These are phyloP conservation scores for Lasiodiplodia sp. DNA, from an alignment of 2,329 filamentous ascomycete species.

Conservation along the genomic window DNA sequence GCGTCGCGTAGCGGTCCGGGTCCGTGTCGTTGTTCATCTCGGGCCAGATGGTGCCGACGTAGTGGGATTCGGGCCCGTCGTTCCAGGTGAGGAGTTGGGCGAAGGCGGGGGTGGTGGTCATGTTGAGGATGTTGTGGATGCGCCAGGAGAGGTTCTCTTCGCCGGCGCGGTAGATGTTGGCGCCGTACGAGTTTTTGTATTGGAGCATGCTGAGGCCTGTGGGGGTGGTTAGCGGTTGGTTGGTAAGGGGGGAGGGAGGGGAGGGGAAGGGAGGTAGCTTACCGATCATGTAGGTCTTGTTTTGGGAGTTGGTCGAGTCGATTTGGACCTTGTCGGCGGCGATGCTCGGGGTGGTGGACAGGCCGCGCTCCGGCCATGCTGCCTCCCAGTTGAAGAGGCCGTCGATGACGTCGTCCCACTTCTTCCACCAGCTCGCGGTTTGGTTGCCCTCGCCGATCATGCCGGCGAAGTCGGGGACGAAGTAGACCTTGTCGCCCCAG, in stretches of 20 bases:
- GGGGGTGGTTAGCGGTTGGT: not conserved
- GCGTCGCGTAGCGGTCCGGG: constrained; percentile 36
- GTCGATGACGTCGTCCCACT: constrained; percentile 44
- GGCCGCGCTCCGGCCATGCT: constrained; percentile 40
- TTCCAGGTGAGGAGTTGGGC: constrained; percentile 48
- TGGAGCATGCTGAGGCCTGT: constrained; percentile 35
- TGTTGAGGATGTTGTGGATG: constrained; percentile 46
- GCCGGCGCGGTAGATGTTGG: constrained; percentile 44
- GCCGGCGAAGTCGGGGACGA: constrained; percentile 42
- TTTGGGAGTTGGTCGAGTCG: constrained; percentile 34
- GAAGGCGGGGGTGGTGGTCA: constrained; percentile 40
- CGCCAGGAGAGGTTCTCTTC: constrained; percentile 47
- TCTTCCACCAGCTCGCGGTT: constrained; percentile 39
- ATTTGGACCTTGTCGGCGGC: constrained; percentile 38
- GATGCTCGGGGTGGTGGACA: constrained; percentile 13
- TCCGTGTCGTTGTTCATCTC: constrained; percentile 39
- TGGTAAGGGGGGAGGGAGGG: not conserved
- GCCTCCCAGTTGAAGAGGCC: constrained; percentile 51
- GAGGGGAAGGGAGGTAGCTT: not conserved
- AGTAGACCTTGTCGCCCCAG: constrained; percentile 35
- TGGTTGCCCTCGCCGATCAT: constrained; percentile 41
- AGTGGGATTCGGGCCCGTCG: constrained; percentile 48
- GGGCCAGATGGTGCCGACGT: constrained; percentile 46
- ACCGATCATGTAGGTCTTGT: constrained; percentile 48
- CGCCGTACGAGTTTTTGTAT: constrained; percentile 44